Conservation (phyloP, 352 stramenopile genomes). For the Phytophthora litchii region DNA sequence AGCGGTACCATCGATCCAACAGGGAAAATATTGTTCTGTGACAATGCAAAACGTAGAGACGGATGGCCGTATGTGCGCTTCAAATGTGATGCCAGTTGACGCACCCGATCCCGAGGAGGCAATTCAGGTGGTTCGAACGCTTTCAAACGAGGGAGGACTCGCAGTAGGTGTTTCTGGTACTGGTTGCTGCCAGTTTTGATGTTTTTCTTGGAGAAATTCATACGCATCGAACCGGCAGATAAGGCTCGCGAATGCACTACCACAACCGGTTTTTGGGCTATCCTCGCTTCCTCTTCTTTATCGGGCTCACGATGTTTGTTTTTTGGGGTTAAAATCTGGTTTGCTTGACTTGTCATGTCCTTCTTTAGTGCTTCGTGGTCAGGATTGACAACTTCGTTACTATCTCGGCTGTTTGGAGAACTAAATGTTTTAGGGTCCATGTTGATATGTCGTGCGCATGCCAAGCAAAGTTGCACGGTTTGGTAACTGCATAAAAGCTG, state of each 20-base stretch:
- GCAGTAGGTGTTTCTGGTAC: slow-evolving; percentile 39
- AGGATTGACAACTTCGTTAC: neutral
- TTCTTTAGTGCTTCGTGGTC: neutral
- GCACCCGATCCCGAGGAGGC: slow-evolving; percentile 34
- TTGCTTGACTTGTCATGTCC: slow-evolving; percentile 1
- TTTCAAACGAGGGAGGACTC: slow-evolving; percentile 34
- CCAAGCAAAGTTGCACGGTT: slow-evolving; percentile 47
- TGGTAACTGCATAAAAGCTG: slow-evolving; percentile 38
- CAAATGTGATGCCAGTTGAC: slow-evolving; percentile 47
- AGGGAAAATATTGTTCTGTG: slow-evolving; percentile 54
- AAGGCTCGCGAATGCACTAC: slow-evolving; percentile 32
- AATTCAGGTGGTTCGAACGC: slow-evolving; percentile 10
- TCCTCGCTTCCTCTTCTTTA: slow-evolving; percentile 13
- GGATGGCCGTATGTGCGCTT: slow-evolving; percentile 45
- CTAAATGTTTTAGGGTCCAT: slow-evolving; percentile 1
- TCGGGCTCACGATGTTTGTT: neutral
- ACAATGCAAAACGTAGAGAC: slow-evolving; percentile 59
- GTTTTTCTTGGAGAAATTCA: slow-evolving; percentile 45
- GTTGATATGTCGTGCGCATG: slow-evolving; percentile 41
- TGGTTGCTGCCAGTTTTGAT: slow-evolving; percentile 34
- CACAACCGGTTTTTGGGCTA: slow-evolving; percentile 28
- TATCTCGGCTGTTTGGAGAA: slow-evolving; percentile 6
- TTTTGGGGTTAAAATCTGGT: neutral
- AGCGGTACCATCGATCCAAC: slow-evolving; percentile 34
- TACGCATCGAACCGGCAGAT: slow-evolving; percentile 32